These are phyloP conservation scores for Debaryomyces hansenii DNA, from an alignment of 805 yeast species.

Conservation along the genomic window DNA sequence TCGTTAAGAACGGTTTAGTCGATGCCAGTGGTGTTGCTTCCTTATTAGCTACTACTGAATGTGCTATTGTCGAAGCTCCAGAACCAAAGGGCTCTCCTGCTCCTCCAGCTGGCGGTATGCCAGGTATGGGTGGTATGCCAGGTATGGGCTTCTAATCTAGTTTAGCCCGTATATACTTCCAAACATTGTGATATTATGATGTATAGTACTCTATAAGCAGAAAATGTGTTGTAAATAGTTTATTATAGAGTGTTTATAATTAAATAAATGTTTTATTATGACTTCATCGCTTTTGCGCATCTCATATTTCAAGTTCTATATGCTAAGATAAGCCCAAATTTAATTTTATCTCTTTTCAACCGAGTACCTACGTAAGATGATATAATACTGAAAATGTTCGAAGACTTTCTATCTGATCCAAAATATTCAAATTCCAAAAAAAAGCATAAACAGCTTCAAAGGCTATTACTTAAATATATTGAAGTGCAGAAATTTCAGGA, in stretches of 20 bases:
- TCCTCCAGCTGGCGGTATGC: constrained; percentile 45
- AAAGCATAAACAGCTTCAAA: constrained; percentile 8
- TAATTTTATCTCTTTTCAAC: not conserved
- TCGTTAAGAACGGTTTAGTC: constrained; percentile 90
- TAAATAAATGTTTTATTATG: not conserved
- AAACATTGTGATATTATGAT: not conserved
- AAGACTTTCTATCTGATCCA: constrained; percentile 9
- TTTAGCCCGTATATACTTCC: not conserved
- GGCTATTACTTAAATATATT: constrained; percentile 16
- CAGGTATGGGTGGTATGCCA: constrained; percentile 39
- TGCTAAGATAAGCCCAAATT: not conserved
- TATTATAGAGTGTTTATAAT: not conserved
- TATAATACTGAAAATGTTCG: constrained; percentile 8
- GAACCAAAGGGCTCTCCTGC: constrained; percentile 66
- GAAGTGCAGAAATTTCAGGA: constrained; percentile 16
- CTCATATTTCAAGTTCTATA: not conserved
- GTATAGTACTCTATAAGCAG: constrained; percentile 6
- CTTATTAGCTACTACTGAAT: constrained; percentile 95
- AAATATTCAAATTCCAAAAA: constrained; percentile 8
- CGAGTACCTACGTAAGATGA: not conserved
- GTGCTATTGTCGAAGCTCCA: constrained; percentile 96
- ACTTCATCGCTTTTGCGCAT: not conserved
- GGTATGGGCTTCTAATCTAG: constrained; percentile 30
- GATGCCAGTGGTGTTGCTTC: constrained; percentile 99
- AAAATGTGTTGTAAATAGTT: constrained; percentile 8